Evolutionary conservation across 2,329 filamentous ascomycete genomes (phyloP).

Genomic region (Sporothrix mexicana): DNA sequence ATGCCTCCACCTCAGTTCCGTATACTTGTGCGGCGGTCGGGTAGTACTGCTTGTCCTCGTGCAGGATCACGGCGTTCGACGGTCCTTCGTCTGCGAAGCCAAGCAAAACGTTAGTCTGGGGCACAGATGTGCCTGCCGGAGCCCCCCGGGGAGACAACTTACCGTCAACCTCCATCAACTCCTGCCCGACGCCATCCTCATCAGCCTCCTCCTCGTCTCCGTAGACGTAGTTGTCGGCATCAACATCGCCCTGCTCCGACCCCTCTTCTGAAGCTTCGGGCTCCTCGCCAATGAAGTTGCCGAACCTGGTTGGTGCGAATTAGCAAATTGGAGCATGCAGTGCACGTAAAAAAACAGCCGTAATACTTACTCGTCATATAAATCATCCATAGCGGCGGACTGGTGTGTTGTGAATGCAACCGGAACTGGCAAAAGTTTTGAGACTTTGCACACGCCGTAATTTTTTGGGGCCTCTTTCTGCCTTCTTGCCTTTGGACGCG

Average conservation of each 20-base stretch:
- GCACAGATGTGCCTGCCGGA: background rate
- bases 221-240: slow-evolving; percentile 80
- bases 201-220: slow-evolving; percentile 72
- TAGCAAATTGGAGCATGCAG: slow-evolving; percentile 38
- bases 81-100: slow-evolving; percentile 70
- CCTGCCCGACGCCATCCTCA: slow-evolving; percentile 70
- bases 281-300: slow-evolving; percentile 97
- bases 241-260: slow-evolving; percentile 72
- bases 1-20: slow-evolving; percentile 88
- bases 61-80: slow-evolving; percentile 94
- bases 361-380: slow-evolving; percentile 82
- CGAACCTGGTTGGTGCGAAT: slow-evolving; percentile 68
- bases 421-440: slow-evolving; percentile 7
- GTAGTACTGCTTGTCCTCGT: slow-evolving; percentile 99
- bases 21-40: slow-evolving; percentile 97
- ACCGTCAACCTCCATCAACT: slow-evolving; percentile 94
- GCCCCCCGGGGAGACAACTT: slow-evolving; percentile 38
- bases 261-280: slow-evolving; percentile 83
- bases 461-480: slow-evolving; percentile 27
- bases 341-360: background rate
- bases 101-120: background rate
- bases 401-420: slow-evolving; percentile 1
- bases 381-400: slow-evolving; percentile 72
- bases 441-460: background rate
- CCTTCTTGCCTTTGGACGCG: slow-evolving; percentile 26